phyloP scores from a whole-genome alignment of 2,329 filamentous ascomycete genomes.

The Xylariales sp. region DNA sequence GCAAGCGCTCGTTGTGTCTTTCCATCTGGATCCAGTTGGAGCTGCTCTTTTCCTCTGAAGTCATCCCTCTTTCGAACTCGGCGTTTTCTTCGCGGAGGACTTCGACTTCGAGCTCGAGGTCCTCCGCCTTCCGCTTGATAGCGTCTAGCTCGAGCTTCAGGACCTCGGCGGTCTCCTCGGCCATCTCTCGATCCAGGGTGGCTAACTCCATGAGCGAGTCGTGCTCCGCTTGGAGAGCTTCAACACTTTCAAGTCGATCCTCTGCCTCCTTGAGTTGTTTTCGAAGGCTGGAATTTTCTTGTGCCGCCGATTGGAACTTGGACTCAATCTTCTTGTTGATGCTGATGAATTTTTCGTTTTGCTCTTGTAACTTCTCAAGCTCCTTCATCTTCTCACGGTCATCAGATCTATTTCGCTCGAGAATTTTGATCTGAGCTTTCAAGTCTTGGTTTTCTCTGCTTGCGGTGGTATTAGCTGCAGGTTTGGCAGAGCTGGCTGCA shows the following conservation, averaged over 20 bases:
- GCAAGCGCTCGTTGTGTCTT: conserved; percentile 79
- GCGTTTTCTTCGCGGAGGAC: conserved; percentile 83
- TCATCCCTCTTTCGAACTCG: conserved; percentile 80
- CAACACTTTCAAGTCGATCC: conserved; percentile 62
- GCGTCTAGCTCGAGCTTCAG: conserved; percentile 76
- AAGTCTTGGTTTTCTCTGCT: conserved; percentile 77
- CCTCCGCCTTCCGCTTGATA: conserved; percentile 71
- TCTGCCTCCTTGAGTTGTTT: conserved; percentile 76
- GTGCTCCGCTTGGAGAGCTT: conserved; percentile 74
- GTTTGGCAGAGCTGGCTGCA: conserved; percentile 24
- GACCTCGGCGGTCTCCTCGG: conserved; percentile 84
- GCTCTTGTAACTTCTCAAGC: conserved; percentile 70
- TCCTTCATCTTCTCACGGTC: conserved; percentile 81
- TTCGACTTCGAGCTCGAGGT: conserved; percentile 83
- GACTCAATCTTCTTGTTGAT: conserved; percentile 89
- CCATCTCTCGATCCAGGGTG: conserved; percentile 90
- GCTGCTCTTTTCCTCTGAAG: conserved; percentile 79
- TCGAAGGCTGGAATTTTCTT: conserved; percentile 72
- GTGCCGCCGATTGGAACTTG: conserved; percentile 81
- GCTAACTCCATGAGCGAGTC: conserved; percentile 83
- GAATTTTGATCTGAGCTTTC: conserved; percentile 78
- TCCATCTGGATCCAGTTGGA: conserved; percentile 91
- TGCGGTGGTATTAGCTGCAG: conserved; percentile 43
- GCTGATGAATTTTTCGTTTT: conserved; percentile 72
- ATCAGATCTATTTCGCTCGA: conserved; percentile 83